phyloP scores from a whole-genome alignment of 495 filamentous ascomycete genomes.

The Apiosordaria backusii region DNA sequence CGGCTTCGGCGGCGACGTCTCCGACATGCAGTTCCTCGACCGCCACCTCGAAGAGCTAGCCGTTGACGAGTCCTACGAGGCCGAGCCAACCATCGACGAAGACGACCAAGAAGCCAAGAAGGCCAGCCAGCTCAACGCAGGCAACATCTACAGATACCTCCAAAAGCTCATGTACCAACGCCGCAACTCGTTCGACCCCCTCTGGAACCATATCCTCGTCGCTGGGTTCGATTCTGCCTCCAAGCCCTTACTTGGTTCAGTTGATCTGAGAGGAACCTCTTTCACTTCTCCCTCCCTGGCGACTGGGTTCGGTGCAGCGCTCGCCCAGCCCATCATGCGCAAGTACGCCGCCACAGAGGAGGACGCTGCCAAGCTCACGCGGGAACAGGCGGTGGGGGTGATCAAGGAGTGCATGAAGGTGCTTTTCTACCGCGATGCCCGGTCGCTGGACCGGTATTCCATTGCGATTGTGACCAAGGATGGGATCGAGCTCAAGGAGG shows the following conservation, averaged over 20 bases:
- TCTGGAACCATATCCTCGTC: slow-evolving; percentile 94
- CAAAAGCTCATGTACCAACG: slow-evolving; percentile 91
- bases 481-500: slow-evolving; percentile 75
- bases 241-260: slow-evolving; percentile 83
- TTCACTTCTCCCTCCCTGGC: slow-evolving; percentile 83
- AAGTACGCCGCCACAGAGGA: slow-evolving; percentile 76
- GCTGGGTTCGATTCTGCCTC: slow-evolving; percentile 76
- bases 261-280: slow-evolving; percentile 89
- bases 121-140: slow-evolving; percentile 66
- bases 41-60: slow-evolving; percentile 80
- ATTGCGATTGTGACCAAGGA: slow-evolving; percentile 85
- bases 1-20: slow-evolving; percentile 90
- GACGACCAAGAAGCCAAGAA: slow-evolving; percentile 35
- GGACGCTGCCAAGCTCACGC: slow-evolving; percentile 61
- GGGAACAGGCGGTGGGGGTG: slow-evolving; percentile 73
- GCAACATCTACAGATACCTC: slow-evolving; percentile 93
- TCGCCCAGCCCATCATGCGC: slow-evolving; percentile 88
- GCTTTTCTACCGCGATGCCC: slow-evolving; percentile 93
- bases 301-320: slow-evolving; percentile 88
- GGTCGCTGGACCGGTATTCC: slow-evolving; percentile 85
- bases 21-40: slow-evolving; percentile 97
- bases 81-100: slow-evolving; percentile 42
- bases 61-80: slow-evolving; percentile 79
- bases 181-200: slow-evolving; percentile 89
- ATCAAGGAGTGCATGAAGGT: slow-evolving; percentile 96